These are phyloP conservation scores for Globisporangium yorkense DNA, from an alignment of 352 stramenopile species.

Conservation along the genomic window DNA sequence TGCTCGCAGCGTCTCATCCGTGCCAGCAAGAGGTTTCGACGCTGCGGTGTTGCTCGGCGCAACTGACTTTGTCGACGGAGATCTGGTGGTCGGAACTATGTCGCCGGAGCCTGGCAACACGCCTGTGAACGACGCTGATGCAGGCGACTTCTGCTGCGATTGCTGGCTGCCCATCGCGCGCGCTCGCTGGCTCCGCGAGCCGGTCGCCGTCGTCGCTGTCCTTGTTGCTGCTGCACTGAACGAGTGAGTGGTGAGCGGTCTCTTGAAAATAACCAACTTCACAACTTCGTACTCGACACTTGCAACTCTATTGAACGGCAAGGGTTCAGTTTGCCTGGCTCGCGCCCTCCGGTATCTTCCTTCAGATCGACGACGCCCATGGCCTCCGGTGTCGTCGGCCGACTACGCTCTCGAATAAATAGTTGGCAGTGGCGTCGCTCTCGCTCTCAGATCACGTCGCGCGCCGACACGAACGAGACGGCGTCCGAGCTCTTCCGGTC, in stretches of 20 bases:
- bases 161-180: background rate
- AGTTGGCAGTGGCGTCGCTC: background rate
- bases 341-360: too few relatives aligned
- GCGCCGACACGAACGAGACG: constrained; percentile 13
- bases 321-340: background rate
- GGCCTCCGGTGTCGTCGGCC: too few relatives aligned
- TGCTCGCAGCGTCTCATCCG: background rate
- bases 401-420: constrained; percentile 3
- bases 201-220: background rate
- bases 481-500: constrained; percentile 15
- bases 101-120: background rate
- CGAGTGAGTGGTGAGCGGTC: too few relatives aligned
- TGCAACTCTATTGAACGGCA: too few relatives aligned
- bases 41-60: too few relatives aligned
- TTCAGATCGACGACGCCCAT: too few relatives aligned
- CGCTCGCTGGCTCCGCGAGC: too few relatives aligned
- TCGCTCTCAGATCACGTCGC: constrained; percentile 9
- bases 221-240: too few relatives aligned
- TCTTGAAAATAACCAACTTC: too few relatives aligned
- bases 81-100: too few relatives aligned
- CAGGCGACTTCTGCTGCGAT: background rate
- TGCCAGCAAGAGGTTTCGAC: background rate
- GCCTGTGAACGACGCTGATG: background rate
- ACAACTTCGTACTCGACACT: too few relatives aligned
- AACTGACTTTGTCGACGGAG: too few relatives aligned